Conservation (phyloP, 306 rosid species). For the Biancaea sappan region DNA sequence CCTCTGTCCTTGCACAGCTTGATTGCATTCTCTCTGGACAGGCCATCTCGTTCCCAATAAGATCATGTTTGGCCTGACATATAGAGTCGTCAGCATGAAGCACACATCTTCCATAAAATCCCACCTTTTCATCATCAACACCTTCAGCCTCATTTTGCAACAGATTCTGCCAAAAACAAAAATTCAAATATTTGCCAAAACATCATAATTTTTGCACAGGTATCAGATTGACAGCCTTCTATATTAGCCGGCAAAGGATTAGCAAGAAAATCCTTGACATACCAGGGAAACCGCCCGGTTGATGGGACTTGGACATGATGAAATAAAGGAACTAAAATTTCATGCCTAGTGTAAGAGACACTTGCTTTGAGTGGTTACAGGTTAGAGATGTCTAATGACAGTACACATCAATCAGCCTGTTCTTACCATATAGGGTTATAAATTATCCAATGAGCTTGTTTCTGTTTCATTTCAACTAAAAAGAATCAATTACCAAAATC, state of each 20-base stretch:
- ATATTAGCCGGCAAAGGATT: conserved; percentile 23
- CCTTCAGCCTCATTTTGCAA: conserved; percentile 74
- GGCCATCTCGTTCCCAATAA: conserved; percentile 32
- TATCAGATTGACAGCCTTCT: not conserved
- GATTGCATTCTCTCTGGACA: conserved; percentile 44
- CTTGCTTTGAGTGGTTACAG: not conserved
- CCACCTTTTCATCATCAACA: conserved; percentile 53
- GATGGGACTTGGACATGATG: not conserved
- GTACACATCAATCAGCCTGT: not conserved
- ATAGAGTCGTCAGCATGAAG: conserved; percentile 54
- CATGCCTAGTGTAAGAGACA: not conserved
- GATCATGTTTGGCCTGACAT: conserved; percentile 36
- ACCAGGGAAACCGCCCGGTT: not conserved
- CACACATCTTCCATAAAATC: conserved; percentile 64
- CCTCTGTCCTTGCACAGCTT: conserved; percentile 66
- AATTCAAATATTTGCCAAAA: not conserved
- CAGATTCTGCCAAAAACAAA: conserved; percentile 50
- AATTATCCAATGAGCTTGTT: not conserved
- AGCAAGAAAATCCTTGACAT: not conserved
- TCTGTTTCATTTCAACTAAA: not conserved
- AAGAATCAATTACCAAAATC: not conserved
- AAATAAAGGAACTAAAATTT: not conserved
- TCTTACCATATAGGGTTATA: not conserved
- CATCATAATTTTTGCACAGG: not conserved
- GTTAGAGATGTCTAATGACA: not conserved